Evolutionary conservation across 164 flowering plant species (phyloP).

Genomic region (Stephania yunnanensis): DNA sequence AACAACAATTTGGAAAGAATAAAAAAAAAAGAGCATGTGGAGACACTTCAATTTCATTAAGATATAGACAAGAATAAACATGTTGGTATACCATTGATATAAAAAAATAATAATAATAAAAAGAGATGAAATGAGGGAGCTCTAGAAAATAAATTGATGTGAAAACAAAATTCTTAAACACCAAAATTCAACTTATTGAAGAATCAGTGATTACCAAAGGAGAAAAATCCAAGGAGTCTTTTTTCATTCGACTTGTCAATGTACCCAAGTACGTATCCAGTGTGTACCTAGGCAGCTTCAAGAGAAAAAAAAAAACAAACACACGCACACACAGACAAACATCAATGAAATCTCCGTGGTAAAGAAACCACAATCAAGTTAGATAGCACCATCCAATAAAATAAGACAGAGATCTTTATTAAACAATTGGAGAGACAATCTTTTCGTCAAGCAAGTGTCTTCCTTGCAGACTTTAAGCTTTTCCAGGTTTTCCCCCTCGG

Average conservation of each 20-base stretch:
- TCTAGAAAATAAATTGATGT: neutral
- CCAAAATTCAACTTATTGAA: neutral
- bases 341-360: too few relatives aligned
- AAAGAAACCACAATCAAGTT: too few relatives aligned
- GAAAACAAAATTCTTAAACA: neutral
- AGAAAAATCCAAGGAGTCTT: constrained; percentile 21
- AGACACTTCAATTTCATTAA: neutral
- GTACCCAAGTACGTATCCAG: constrained; percentile 24
- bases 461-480: too few relatives aligned
- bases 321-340: too few relatives aligned
- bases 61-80: neutral
- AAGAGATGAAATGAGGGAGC: neutral
- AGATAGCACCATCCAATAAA: neutral
- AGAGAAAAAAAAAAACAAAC: neutral
- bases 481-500: too few relatives aligned
- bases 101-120: too few relatives aligned
- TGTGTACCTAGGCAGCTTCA: constrained; percentile 25
- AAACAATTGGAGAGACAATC: neutral
- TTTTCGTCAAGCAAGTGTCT: neutral
- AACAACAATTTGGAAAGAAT: neutral
- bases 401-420: neutral
- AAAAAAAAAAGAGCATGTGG: too few relatives aligned
- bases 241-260: constrained; percentile 24
- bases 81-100: too few relatives aligned
- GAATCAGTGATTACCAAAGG: constrained; percentile 18